Base-by-base conservation (phyloP, 768 basidiomycete species). In the Lactarius hatsudake region DNA sequence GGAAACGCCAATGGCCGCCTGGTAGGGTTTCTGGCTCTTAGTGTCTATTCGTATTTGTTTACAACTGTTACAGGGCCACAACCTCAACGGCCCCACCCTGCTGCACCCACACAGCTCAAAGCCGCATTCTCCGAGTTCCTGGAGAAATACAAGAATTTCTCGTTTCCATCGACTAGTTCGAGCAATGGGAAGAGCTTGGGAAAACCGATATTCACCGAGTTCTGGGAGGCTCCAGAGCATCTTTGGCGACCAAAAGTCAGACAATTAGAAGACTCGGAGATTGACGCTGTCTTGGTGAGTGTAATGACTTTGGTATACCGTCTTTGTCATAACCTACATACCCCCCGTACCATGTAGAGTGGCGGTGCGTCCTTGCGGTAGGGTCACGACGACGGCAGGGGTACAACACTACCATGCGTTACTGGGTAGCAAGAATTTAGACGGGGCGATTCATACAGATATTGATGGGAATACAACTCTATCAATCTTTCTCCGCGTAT, bases 401-500 rank as follows among this genome's bases (percentile, higher is more conserved):
- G 18, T 40, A 40, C 34, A 38, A 40, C 23, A 12, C 23, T 1
- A 56, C 66, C 36, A 20, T 13, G 12, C 51, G 23, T 6, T 26
- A 28, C 51, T 26, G 51, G 23, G 51, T 15, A 26, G 26, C 26
- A 5, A 13, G n/a, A 51, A 51, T 26, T 51, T 51, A 53, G 23
- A 26, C 23, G 51, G 26, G 13, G 26, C 26, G 15, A 13, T 53
- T 2, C 75, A 20, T 57, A 57, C 30, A 57, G 30, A 32, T 15
- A 23, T 45, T 28, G 18, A 34, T 9, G 40, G 40, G n/a, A 18
- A 34, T 54, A 54, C 51, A 62, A 42, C 69, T 62, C 69, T 73
- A 48, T 82, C 80, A 94, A 77, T 94, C 93, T 77, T 91, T 93
- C 83, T 94, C 93, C 55, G 92, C 93, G 71, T 93, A 94, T 63